Evolutionary conservation across 208 protist species (phyloP).

Genomic region (Trypanosoma cruzi): DNA sequence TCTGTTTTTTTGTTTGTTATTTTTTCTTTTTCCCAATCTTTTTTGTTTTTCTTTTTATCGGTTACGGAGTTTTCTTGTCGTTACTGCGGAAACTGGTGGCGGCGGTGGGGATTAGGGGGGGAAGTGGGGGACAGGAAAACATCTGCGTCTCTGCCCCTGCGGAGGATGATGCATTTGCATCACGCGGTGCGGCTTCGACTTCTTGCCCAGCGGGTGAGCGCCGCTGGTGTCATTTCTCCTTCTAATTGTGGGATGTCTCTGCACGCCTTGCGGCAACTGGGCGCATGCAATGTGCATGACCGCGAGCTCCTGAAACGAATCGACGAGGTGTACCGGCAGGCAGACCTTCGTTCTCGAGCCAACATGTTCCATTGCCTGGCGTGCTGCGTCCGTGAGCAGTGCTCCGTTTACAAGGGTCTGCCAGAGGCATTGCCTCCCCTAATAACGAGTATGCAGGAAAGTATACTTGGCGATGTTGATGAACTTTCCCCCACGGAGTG

Average conservation of each 20-base stretch:
- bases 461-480: constrained; percentile 33
- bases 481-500: constrained; percentile 45
- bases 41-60: not conserved
- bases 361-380: constrained; percentile 57
- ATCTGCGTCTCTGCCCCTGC: not conserved
- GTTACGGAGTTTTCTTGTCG: not conserved
- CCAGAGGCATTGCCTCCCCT: constrained; percentile 24
- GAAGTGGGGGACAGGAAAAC: not conserved
- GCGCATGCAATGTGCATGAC: constrained; percentile 27
- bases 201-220: constrained; percentile 34
- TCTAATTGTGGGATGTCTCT: constrained; percentile 45
- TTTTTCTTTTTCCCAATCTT: not conserved
- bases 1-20: not conserved
- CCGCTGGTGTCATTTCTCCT: constrained; percentile 37
- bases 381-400: constrained; percentile 30
- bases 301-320: constrained; percentile 26
- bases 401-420: constrained; percentile 27
- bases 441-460: constrained; percentile 35
- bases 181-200: constrained; percentile 11
- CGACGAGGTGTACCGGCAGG: constrained; percentile 14
- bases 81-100: not conserved
- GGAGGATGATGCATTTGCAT: constrained; percentile 12
- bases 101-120: no score
- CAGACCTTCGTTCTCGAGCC: constrained; percentile 46
- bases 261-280: constrained; percentile 47